These are phyloP conservation scores for Fusarium coffeatum DNA, from an alignment of 2,329 filamentous ascomycete genomes.

Conservation along the genomic window DNA sequence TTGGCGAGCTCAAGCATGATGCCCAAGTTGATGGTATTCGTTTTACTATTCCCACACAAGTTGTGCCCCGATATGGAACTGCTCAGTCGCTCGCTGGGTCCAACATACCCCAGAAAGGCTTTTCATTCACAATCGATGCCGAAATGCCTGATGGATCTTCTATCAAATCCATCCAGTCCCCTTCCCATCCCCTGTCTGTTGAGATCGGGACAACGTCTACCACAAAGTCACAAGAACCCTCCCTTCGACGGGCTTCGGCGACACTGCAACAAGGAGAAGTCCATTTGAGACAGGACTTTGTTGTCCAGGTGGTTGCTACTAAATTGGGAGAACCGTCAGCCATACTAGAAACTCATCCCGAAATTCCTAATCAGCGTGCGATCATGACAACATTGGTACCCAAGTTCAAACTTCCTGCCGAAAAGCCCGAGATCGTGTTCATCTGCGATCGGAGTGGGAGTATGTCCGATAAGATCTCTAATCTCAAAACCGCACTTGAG, in stretches of 20 bases:
- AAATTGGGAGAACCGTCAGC: conserved; percentile 71
- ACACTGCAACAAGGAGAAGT: conserved; percentile 65
- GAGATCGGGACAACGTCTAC: conserved; percentile 67
- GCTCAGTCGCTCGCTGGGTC: conserved; percentile 9
- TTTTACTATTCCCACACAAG: conserved; percentile 74
- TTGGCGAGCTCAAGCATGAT: conserved; percentile 79
- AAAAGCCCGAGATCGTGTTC: conserved; percentile 74
- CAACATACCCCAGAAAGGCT: conserved; percentile 22
- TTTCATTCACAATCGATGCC: conserved; percentile 51
- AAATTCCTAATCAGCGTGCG: conserved; percentile 69
- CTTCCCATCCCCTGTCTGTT: conserved; percentile 75
- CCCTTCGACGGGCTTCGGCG: conserved; percentile 70
- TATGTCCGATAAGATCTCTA: conserved; percentile 66
- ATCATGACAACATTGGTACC: conserved; percentile 79
- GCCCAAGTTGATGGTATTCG: conserved; percentile 73
- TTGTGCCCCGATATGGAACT: conserved; percentile 74
- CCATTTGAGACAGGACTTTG: conserved; percentile 72
- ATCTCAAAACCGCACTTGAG: conserved; percentile 66
- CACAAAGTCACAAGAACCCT: conserved; percentile 58
- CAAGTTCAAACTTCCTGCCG: conserved; percentile 70
- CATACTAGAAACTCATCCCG: conserved; percentile 73
- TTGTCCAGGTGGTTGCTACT: conserved; percentile 72
- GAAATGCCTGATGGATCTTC: conserved; percentile 64
- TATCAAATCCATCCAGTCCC: conserved; percentile 73
- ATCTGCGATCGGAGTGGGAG: conserved; percentile 78